phyloP scores from a whole-genome alignment of 2,329 filamentous ascomycete species.

The Grosmannia clavigera region DNA sequence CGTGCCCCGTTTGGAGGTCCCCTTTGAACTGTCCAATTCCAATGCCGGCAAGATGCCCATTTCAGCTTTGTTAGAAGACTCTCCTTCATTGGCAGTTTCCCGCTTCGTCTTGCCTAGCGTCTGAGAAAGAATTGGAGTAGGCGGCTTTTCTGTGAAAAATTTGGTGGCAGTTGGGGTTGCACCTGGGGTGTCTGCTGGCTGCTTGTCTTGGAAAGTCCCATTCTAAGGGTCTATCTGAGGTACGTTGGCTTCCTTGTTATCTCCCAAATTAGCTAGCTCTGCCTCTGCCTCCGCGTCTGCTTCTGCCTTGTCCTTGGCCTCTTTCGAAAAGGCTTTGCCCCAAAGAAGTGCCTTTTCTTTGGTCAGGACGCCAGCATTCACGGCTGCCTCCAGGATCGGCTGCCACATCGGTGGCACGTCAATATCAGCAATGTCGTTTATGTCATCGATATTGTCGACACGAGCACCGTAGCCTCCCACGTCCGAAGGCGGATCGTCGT shows the following conservation, averaged over 20 bases:
- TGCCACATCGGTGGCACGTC: not conserved
- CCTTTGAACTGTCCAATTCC: too few species aligned
- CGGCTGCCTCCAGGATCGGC: not conserved
- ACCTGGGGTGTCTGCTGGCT: too few species aligned
- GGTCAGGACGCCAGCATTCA: constrained; percentile 1
- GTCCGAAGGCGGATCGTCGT: not conserved
- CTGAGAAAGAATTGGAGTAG: too few species aligned
- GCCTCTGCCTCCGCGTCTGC: not conserved
- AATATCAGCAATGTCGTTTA: not conserved
- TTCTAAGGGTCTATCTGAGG: not conserved
- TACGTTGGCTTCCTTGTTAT: not conserved
- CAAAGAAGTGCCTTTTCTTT: not conserved
- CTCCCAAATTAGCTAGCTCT: not conserved
- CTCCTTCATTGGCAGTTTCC: too few species aligned
- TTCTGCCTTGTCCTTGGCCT: not conserved
- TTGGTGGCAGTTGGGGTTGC: too few species aligned
- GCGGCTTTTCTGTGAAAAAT: too few species aligned
- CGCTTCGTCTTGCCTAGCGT: too few species aligned
- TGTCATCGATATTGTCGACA: not conserved
- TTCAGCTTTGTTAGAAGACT: too few species aligned
- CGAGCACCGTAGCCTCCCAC: not conserved
- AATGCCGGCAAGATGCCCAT: too few species aligned
- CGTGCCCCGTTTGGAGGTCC: too few species aligned
- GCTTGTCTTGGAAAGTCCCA: not conserved
- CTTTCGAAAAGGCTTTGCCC: not conserved